phyloP scores from a whole-genome alignment of 1,139 yeast species.

The Debaryomycetaceae sp. region DNA sequence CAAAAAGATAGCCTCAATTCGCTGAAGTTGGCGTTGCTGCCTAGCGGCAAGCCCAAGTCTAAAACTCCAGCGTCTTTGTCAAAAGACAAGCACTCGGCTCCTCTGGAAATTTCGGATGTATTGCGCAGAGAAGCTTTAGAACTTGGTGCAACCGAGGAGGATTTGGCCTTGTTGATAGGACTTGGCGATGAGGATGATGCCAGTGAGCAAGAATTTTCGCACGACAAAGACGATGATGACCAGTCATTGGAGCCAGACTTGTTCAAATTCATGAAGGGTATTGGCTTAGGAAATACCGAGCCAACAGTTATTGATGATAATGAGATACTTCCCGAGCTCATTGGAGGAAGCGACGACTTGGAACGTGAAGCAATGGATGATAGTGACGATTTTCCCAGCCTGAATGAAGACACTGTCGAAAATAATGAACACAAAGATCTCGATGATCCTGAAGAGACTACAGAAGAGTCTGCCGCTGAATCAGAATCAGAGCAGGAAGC shows the following conservation, averaged over 20 bases:
- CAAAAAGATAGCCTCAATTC: slow-evolving; percentile 3
- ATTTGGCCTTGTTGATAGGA: slow-evolving; percentile 41
- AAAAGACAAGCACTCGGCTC: slow-evolving; percentile 4
- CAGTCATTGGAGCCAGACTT: slow-evolving; percentile 46
- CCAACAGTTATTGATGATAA: slow-evolving; percentile 24
- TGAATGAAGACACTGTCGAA: slow-evolving; percentile 13
- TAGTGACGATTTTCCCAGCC: slow-evolving; percentile 4
- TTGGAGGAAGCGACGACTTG: slow-evolving; percentile 11
- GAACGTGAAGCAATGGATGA: slow-evolving; percentile 16
- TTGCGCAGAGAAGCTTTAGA: slow-evolving; percentile 59
- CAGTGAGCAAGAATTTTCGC: slow-evolving; percentile 53
- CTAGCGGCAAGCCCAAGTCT: slow-evolving; percentile 3
- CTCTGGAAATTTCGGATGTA: slow-evolving; percentile 21
- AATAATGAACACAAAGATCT: slow-evolving; percentile 13
- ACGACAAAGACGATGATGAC: slow-evolving; percentile 28
- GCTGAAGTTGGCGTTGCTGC: slow-evolving; percentile 7
- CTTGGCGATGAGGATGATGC: slow-evolving; percentile 40
- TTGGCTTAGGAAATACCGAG: slow-evolving; percentile 44
- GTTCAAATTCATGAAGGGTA: slow-evolving; percentile 51
- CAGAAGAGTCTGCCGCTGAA: slow-evolving; percentile 8
- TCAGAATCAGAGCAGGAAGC: slow-evolving; percentile 6
- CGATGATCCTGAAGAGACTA: slow-evolving; percentile 4
- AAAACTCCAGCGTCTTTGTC: slow-evolving; percentile 3
- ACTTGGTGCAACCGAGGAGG: slow-evolving; percentile 63
- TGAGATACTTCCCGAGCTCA: slow-evolving; percentile 16